Evolutionary conservation across 371 early-diverging fungal genomes (phyloP).

Genomic region (Mucor indicus): DNA sequence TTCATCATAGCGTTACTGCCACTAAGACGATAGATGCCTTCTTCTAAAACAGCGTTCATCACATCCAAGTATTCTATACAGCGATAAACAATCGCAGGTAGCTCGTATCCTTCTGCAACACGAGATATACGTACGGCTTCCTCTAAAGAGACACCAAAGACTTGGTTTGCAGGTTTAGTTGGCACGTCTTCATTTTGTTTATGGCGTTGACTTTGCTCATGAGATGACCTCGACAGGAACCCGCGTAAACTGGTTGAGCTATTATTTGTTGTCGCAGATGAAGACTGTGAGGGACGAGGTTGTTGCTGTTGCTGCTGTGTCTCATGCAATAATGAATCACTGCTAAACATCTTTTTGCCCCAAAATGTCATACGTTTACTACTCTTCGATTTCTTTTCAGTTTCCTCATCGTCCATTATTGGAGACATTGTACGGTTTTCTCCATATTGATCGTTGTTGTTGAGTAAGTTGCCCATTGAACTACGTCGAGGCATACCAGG

Average conservation of each 20-base stretch:
- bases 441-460: neutral
- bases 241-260: no score
- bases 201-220: conserved; percentile 20
- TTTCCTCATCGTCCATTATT: conserved; percentile 7
- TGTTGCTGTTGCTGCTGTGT: no score
- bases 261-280: no score
- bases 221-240: conserved; percentile 7
- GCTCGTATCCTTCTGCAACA: conserved; percentile 68
- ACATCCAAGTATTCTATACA: conserved; percentile 94
- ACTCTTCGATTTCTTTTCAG: conserved; percentile 19
- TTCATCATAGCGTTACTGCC: conserved; percentile 63
- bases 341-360: conserved; percentile 8
- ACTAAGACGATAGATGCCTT: conserved; percentile 86
- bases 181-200: conserved; percentile 10
- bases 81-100: conserved; percentile 91
- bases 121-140: conserved; percentile 59
- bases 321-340: conserved; percentile 17
- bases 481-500: conserved; percentile 38
- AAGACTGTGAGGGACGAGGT: conserved; percentile 11
- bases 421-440: conserved; percentile 11
- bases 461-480: conserved; percentile 36
- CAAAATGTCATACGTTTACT: conserved; percentile 17
- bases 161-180: conserved; percentile 32
- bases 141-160: conserved; percentile 57
- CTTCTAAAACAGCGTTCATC: conserved; percentile 79